These are phyloP conservation scores for Mucor saturninus DNA, from an alignment of 371 early-diverging fungal species.

Conservation along the genomic window DNA sequence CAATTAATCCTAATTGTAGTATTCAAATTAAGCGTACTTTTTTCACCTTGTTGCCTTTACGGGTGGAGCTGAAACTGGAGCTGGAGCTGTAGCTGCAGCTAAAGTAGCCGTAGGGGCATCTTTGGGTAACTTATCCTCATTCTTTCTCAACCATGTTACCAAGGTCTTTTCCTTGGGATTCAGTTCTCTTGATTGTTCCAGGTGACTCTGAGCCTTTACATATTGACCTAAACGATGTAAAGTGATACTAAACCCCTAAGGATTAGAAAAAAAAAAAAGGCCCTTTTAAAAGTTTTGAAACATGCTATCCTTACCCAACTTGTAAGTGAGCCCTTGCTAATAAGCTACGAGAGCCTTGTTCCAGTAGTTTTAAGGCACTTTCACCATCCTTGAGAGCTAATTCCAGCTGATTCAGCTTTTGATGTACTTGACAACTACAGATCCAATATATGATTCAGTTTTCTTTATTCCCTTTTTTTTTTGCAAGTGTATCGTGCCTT, in stretches of 20 bases:
- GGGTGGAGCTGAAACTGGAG: not conserved
- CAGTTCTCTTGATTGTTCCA: constrained; percentile 54
- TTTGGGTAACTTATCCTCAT: constrained; percentile 45
- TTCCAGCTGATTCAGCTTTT: constrained; percentile 61
- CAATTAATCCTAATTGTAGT: not conserved
- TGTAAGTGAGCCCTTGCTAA: constrained; percentile 69
- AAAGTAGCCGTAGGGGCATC: not conserved
- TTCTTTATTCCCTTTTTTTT: not conserved
- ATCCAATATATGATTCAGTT: not conserved
- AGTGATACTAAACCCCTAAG: constrained; percentile 46
- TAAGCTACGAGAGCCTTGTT: constrained; percentile 59
- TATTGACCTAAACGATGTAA: constrained; percentile 57
- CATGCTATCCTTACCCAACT: constrained; percentile 52
- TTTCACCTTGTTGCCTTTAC: constrained; percentile 13
- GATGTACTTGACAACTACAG: constrained; percentile 63
- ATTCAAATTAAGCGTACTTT: too few species aligned
- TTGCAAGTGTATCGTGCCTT: constrained; percentile 12
- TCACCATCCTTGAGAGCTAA: constrained; percentile 69
- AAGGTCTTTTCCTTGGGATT: constrained; percentile 61
- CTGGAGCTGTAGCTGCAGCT: constrained; percentile 1
- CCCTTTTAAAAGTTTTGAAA: not conserved
- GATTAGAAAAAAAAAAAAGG: not conserved
- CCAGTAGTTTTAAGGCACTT: constrained; percentile 59
- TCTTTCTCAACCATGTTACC: constrained; percentile 63
- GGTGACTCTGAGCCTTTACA: constrained; percentile 57